Percentiles rank a stretch among this genome's conserved stretches.
phyloP scores from a whole-genome alignment of 306 rosid genomes.

The Spatholobus suberectus region DNA sequence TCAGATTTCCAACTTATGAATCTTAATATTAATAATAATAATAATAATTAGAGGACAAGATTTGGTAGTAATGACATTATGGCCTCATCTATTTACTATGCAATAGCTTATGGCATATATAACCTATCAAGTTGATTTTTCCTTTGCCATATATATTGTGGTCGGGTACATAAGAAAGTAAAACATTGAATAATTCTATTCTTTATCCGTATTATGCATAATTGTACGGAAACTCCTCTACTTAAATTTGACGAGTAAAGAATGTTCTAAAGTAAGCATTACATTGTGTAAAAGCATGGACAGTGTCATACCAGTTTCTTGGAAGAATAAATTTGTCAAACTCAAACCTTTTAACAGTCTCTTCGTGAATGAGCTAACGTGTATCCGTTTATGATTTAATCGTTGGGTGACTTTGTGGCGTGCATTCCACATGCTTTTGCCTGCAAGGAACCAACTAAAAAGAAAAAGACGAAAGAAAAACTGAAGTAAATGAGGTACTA shows the following conservation, averaged over 20 bases:
- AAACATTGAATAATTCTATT: neutral
- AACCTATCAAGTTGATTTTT: neutral
- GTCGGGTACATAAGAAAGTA: neutral
- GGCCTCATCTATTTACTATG: constrained; percentile 3
- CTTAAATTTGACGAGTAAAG: constrained; percentile 11
- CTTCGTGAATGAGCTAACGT: constrained; percentile 11
- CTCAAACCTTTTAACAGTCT: neutral
- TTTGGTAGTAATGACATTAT: constrained; percentile 18
- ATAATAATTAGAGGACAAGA: neutral
- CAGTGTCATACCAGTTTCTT: constrained; percentile 14
- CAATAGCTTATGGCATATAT: constrained; percentile 4
- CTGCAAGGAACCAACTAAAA: constrained; percentile 34
- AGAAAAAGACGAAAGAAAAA: neutral
- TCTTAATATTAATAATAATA: neutral
- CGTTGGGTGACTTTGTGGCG: constrained; percentile 28
- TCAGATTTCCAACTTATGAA: constrained; percentile 34
- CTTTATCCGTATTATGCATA: neutral
- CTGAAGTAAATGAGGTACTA: constrained; percentile 1
- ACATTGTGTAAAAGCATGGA: neutral
- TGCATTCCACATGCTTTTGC: constrained; percentile 42
- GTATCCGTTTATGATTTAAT: constrained; percentile 16
- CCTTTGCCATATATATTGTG: neutral
- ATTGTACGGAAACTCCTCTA: neutral
- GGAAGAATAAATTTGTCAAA: constrained; percentile 30
- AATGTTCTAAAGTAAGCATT: constrained; percentile 31